Percentiles rank a stretch among this genome's conserved stretches.
Conservation (phyloP, 768 basidiomycete species). For the Leccinum subtestaceum region DNA sequence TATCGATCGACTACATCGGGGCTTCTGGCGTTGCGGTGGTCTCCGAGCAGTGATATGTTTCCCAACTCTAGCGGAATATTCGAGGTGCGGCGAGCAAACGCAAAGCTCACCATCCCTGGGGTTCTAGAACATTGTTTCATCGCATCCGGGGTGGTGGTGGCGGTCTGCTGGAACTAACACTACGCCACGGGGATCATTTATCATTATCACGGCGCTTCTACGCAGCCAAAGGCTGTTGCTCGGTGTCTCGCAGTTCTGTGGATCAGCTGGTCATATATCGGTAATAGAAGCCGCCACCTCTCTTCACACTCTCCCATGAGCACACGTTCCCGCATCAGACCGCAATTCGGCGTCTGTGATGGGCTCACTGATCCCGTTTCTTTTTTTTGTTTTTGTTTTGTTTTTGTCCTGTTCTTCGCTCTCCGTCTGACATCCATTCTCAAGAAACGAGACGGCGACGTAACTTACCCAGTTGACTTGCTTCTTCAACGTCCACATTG, state of each 20-base stretch:
- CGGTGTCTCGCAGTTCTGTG: not conserved
- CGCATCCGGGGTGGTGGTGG: conserved; percentile 34
- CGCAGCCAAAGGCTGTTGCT: conserved; percentile 11
- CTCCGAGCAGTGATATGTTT: conserved; percentile 30
- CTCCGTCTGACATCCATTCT: conserved; percentile 20
- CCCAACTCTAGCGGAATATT: conserved; percentile 37
- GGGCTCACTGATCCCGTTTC: not conserved
- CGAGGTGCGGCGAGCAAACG: conserved; percentile 33
- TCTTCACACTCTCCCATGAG: conserved; percentile 38
- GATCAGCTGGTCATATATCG: conserved; percentile 14
- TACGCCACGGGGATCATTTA: conserved; percentile 28
- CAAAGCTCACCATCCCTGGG: conserved; percentile 29
- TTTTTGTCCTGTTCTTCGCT: not conserved
- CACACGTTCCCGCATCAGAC: conserved; percentile 29
- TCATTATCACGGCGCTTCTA: conserved; percentile 3
- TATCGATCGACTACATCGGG: conserved; percentile 51
- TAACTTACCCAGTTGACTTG: conserved; percentile 14
- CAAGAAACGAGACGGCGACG: conserved; percentile 2
- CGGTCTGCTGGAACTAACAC: conserved; percentile 32
- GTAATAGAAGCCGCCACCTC: conserved; percentile 33
- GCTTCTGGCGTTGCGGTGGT: conserved; percentile 20
- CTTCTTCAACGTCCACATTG: conserved; percentile 17
- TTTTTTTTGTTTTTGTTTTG: conserved; percentile 8
- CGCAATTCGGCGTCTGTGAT: not conserved
- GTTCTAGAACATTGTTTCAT: conserved; percentile 43